A percentile compares a stretch with the other conserved stretches of the same genome.
Evolutionary conservation across 108 stramenopile genomes (phyloP).

Genomic region (Pseudonitzschia multiseries): DNA sequence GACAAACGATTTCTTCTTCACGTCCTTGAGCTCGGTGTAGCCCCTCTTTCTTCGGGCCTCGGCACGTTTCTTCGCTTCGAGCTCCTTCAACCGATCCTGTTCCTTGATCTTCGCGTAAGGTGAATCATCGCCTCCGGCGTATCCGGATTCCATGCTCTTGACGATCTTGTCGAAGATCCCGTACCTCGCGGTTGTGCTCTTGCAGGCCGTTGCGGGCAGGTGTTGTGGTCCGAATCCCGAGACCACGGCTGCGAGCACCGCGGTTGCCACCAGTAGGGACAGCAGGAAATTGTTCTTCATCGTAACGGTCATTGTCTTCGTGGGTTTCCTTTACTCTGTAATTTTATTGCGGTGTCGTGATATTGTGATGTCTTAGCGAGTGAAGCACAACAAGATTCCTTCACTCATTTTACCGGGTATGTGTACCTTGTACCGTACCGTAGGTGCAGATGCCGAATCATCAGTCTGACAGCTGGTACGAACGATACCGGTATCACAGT

Average conservation of each 20-base stretch:
- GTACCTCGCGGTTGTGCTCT: neutral
- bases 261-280: neutral
- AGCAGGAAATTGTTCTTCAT: neutral
- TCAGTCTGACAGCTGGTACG: too few relatives aligned
- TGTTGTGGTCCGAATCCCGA: neutral
- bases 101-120: constrained; percentile 11
- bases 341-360: too few relatives aligned
- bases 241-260: neutral
- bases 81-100: neutral
- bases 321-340: neutral
- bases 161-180: constrained; percentile 3
- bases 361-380: too few relatives aligned
- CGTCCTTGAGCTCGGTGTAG: constrained; percentile 11
- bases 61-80: neutral
- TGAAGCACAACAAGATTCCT: too few relatives aligned
- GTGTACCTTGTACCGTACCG: too few relatives aligned
- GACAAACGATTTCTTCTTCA: constrained; percentile 9
- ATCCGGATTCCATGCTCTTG: constrained; percentile 15
- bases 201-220: neutral
- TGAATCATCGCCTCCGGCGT: constrained; percentile 9
- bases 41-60: neutral
- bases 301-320: neutral
- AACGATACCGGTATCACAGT: too few relatives aligned
- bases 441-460: too few relatives aligned
- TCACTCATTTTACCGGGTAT: too few relatives aligned